phyloP scores from a whole-genome alignment of 1,284 basidiomycete genomes.

The Tilletia horrida region DNA sequence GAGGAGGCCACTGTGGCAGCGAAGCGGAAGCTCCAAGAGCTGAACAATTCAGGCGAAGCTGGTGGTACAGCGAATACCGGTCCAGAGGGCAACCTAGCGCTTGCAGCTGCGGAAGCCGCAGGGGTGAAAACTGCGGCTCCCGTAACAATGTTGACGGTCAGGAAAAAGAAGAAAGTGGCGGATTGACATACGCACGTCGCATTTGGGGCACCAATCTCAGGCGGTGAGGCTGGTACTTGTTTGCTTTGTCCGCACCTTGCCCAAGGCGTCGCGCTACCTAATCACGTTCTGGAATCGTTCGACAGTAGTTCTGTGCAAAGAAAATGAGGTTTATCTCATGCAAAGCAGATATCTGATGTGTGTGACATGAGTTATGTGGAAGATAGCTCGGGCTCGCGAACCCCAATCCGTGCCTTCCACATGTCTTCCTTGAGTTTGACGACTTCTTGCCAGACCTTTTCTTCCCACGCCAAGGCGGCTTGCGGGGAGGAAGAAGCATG shows the following conservation, averaged over 20 bases:
- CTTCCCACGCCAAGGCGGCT: conserved; percentile 38
- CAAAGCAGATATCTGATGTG: neutral
- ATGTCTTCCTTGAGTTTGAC: conserved; percentile 45
- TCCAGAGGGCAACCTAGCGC: neutral
- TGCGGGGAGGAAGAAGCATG: neutral
- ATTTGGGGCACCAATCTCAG: no score
- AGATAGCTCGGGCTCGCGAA: neutral
- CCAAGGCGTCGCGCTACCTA: no score
- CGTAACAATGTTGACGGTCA: conserved; percentile 12
- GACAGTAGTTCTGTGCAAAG: no score
- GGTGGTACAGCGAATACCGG: neutral
- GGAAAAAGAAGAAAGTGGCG: conserved; percentile 5
- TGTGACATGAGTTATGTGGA: neutral
- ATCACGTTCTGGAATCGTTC: no score
- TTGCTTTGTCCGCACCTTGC: no score
- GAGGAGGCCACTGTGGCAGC: neutral
- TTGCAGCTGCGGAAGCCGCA: neutral
- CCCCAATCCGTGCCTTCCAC: conserved; percentile 35
- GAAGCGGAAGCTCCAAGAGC: neutral
- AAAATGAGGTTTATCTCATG: no score
- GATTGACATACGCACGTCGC: no score
- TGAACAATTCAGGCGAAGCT: no score
- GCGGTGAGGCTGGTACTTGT: no score
- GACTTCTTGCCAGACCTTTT: conserved; percentile 45
- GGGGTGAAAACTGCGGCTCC: neutral